These are phyloP conservation scores for Monosporozyma aerobia DNA, from an alignment of 805 yeast species.

Conservation along the genomic window DNA sequence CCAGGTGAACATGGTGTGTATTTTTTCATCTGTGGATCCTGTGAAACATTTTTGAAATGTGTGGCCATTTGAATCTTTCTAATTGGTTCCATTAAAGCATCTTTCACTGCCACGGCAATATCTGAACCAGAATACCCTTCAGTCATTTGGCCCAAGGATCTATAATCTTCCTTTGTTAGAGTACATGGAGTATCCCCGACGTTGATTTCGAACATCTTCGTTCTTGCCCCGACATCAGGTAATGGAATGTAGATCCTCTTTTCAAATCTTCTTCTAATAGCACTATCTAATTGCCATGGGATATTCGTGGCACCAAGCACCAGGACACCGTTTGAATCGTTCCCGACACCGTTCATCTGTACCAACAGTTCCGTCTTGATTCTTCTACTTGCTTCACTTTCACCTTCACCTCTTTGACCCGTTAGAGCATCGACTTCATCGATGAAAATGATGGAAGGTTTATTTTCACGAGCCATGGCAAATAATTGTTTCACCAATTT, in stretches of 20 bases:
- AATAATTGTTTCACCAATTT: slow-evolving; percentile 91
- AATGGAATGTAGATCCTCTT: slow-evolving; percentile 88
- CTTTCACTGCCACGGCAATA: slow-evolving; percentile 91
- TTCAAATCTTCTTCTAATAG: slow-evolving; percentile 93
- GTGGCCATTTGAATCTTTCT: slow-evolving; percentile 93
- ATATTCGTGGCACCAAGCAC: slow-evolving; percentile 97
- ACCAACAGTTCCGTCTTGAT: slow-evolving; percentile 92
- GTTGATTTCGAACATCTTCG: slow-evolving; percentile 88
- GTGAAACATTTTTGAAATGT: slow-evolving; percentile 64
- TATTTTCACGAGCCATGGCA: slow-evolving; percentile 91
- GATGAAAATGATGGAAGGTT: slow-evolving; percentile 90
- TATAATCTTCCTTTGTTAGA: slow-evolving; percentile 62
- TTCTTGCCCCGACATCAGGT: slow-evolving; percentile 89
- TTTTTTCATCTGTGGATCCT: slow-evolving; percentile 33
- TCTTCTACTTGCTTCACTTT: slow-evolving; percentile 91
- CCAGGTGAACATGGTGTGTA: slow-evolving; percentile 97
- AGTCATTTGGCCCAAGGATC: slow-evolving; percentile 80
- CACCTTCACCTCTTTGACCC: slow-evolving; percentile 98
- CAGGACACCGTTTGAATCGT: slow-evolving; percentile 83
- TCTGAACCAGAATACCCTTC: slow-evolving; percentile 98
- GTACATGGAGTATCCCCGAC: slow-evolving; percentile 85
- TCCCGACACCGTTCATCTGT: slow-evolving; percentile 99
- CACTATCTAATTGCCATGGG: slow-evolving; percentile 98
- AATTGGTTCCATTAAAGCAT: slow-evolving; percentile 96
- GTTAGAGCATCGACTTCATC: slow-evolving; percentile 98